Base-by-base conservation (phyloP, 1,284 basidiomycete species). In the Heterobasidion irregulare region DNA sequence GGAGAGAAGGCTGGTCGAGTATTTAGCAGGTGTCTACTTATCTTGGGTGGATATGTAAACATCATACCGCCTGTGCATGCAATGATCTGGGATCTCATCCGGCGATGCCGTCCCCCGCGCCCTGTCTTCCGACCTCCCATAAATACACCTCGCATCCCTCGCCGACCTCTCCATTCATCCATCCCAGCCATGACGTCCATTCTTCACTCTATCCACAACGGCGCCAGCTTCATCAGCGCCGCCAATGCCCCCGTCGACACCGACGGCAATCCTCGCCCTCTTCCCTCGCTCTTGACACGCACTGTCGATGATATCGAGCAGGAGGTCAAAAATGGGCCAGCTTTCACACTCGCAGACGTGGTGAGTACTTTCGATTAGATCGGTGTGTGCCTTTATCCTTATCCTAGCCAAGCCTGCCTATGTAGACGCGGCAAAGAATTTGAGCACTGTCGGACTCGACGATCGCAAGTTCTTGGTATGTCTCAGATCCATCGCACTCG, bases 391-490 rank as follows among this genome's bases (percentile, higher is more conserved):
- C 12, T 6, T 19, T 2, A 15, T 35, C 18, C 52, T 44, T 18
- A 35, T 15, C 26, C 46, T 53, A 41, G 19, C 8, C 13, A 56
- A 65, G 59, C 71, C 72, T 10, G 78, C 79, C 7, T 72, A 78
- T 47, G 49, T 69, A n/a, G 76, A 89, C 63, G 78, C 77, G 8
- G 47, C 80, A 5, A 64, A 64, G 56, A 70, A 82, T 60, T 60
- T 70, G 8, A 72, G 71, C 46, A 70, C 70, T 1, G 62, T 65
- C 0, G 79, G 76, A 26, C 67, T 89, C 41, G 83, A 90, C 68
- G 87, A 90, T 62, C 74, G 87, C 53, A 76, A 77, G 65, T 70
- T 76, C 62, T 59, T 81, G 53, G 80, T 77, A 53, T 48, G 70
- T 56, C 46, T 47, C 33, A 15, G 36, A 45, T 43, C 43, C 8